These are phyloP conservation scores for Neonectria punicea DNA, from an alignment of 2,329 filamentous ascomycete genomes.

Conservation along the genomic window DNA sequence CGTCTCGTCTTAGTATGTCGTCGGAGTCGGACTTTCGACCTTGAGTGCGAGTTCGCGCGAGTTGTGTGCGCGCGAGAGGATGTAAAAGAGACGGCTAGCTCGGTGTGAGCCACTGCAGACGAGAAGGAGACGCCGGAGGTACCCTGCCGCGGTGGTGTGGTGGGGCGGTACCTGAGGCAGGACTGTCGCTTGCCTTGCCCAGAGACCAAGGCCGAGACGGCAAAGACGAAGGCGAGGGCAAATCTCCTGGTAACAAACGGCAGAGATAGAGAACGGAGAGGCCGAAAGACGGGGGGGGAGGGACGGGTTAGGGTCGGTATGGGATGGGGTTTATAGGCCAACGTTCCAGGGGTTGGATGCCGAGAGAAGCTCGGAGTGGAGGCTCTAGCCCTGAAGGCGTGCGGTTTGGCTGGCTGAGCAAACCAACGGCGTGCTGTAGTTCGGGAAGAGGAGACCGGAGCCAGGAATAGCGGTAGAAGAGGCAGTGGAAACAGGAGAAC, in stretches of 20 bases:
- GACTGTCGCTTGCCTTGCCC: not conserved
- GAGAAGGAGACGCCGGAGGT: conserved; percentile 17
- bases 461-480: not conserved
- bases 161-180: conserved; percentile 16
- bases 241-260: not conserved
- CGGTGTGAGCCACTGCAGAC: conserved; percentile 13
- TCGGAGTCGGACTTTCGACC: not conserved
- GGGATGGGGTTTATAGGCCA: conserved; percentile 24
- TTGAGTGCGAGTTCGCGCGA: conserved; percentile 9
- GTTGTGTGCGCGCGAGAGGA: conserved; percentile 10
- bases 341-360: conserved; percentile 22
- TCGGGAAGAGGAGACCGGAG: conserved; percentile 4
- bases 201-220: conserved; percentile 12
- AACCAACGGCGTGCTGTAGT: conserved; percentile 10
- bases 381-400: conserved; percentile 17
- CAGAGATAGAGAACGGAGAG: conserved; percentile 2
- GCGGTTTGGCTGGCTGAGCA: conserved; percentile 15
- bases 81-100: conserved; percentile 11
- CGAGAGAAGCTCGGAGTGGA: conserved; percentile 21
- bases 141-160: conserved; percentile 8
- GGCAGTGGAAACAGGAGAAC: not conserved
- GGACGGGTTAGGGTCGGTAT: conserved; percentile 9
- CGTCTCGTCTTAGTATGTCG: conserved; percentile 4
- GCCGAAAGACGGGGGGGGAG: not conserved
- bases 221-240: not conserved